Percentiles rank a stretch among this genome's conserved stretches.
Conservation (phyloP, 2,329 filamentous ascomycete species). For the Fusarium illudens region DNA sequence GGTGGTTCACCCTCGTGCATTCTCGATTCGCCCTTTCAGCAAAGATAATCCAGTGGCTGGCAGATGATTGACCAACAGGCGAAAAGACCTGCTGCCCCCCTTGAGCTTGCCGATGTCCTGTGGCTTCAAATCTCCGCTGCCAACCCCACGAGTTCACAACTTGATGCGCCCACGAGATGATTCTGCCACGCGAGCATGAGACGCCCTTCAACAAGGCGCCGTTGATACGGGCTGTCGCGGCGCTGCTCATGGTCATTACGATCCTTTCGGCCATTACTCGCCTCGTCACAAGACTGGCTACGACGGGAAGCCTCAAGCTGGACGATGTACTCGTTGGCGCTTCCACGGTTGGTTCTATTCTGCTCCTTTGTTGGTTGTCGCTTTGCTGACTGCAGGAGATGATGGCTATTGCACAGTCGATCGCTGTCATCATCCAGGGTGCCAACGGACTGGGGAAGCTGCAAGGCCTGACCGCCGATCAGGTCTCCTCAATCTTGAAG, state of each 20-base stretch:
- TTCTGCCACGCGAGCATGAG: slow-evolving; percentile 30
- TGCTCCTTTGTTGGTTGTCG: neutral
- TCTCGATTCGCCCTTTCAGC: neutral
- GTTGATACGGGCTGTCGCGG: slow-evolving; percentile 32
- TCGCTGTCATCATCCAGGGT: slow-evolving; percentile 25
- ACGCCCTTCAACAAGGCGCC: slow-evolving; percentile 37
- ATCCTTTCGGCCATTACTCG: slow-evolving; percentile 31
- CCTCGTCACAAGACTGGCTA: slow-evolving; percentile 22
- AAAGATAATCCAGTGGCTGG: neutral
- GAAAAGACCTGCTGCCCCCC: neutral
- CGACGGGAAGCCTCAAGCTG: slow-evolving; percentile 17
- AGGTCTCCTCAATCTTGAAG: slow-evolving; percentile 25
- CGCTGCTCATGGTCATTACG: slow-evolving; percentile 35
- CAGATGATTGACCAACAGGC: neutral
- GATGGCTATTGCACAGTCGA: slow-evolving; percentile 28
- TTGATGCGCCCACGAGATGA: neutral
- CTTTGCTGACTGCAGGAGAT: slow-evolving; percentile 14
- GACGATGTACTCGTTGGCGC: slow-evolving; percentile 27
- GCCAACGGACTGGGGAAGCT: slow-evolving; percentile 30
- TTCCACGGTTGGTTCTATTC: slow-evolving; percentile 23
- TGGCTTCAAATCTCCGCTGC: neutral
- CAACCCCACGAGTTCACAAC: neutral
- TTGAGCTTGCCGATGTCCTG: neutral
- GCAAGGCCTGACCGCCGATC: neutral
- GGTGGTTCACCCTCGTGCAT: neutral